These are phyloP conservation scores for Sedum album DNA, from an alignment of 164 flowering plant genomes.

Conservation along the genomic window DNA sequence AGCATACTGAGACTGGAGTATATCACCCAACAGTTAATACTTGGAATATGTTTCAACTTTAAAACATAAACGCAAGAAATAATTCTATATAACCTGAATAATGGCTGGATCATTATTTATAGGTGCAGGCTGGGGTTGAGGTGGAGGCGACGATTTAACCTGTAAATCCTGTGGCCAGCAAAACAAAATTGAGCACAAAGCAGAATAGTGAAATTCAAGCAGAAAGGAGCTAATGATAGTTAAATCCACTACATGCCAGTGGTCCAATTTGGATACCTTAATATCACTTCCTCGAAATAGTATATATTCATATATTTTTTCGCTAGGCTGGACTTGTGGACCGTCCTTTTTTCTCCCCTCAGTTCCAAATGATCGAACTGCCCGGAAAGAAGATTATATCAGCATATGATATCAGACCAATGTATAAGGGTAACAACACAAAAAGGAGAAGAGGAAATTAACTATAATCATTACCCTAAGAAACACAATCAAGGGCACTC, in stretches of 20 bases:
- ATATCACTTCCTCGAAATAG: conserved; percentile 88
- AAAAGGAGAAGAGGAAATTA: not conserved
- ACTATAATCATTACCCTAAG: too few species aligned
- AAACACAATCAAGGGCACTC: too few species aligned
- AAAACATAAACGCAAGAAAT: not conserved
- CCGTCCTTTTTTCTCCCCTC: conserved; percentile 91
- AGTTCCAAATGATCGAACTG: conserved; percentile 85
- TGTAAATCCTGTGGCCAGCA: conserved; percentile 9
- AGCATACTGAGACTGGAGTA: conserved; percentile 18
- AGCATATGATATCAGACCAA: too few species aligned
- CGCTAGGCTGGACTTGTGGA: conserved; percentile 71
- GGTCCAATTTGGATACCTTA: conserved; percentile 36
- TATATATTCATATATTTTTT: conserved; percentile 80
- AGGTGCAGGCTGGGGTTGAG: conserved; percentile 4
- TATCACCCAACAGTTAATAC: not conserved
- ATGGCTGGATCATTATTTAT: conserved; percentile 6
- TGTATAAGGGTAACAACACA: too few species aligned
- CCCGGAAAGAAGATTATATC: conserved; percentile 5
- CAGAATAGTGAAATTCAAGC: not conserved
- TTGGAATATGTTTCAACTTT: not conserved
- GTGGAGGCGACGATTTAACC: conserved; percentile 8
- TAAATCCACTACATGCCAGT: not conserved
- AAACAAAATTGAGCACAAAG: not conserved
- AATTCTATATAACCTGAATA: not conserved
- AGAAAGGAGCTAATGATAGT: not conserved